Evolutionary conservation across 2,329 filamentous ascomycete genomes (phyloP), one percentile per base, ranked within the genome.

Genomic region (Verticillium zaregamsianum): DNA sequence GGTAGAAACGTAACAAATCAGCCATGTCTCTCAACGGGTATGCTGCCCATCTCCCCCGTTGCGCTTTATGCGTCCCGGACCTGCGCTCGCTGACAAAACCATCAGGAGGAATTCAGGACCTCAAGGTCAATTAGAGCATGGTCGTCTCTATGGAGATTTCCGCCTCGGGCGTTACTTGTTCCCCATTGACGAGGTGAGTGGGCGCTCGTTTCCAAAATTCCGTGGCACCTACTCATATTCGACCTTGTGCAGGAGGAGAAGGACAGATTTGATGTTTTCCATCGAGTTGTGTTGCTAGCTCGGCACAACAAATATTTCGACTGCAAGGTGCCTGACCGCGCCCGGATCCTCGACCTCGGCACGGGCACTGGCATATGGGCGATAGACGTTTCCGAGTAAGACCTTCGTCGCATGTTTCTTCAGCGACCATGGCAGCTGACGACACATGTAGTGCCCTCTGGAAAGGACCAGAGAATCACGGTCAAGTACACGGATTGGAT

Each of bases 351-450:
- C 52, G 87, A 90, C 69, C 72, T 97, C 60, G 94, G 93, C 52
- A 93, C 90, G 65, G 94, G 93, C 23, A 96, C 92, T 1, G 93
- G 92, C 45, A 94, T 96, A 64, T 98, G 94, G 94, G 86, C 90
- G 49, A 91, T 96, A 68, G 90, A 94, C 67, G 90, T 97, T 77
- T 90, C 90, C 65, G 88, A 90, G 84, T 92, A 79, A 77, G 86
- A 73, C 7, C 28, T 15, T 25, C 17, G 8, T 52, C 20, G 20
- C 5, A 8, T 25, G 20, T 9, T 12, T 52, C 12, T 52, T 23
- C 8, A 14, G 45, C 8, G 45, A 25, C 45, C 2, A 52, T 25
- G 20, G 3, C 20, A 11, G 11, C 45, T 52, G 45, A 52, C 45
- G 45, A 52, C 45, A 23, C 5, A 9, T 25, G 20, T 11, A 65